These are phyloP conservation scores for Moesziomyces sp. DNA, from an alignment of 1,284 basidiomycete genomes.

Conservation along the genomic window DNA sequence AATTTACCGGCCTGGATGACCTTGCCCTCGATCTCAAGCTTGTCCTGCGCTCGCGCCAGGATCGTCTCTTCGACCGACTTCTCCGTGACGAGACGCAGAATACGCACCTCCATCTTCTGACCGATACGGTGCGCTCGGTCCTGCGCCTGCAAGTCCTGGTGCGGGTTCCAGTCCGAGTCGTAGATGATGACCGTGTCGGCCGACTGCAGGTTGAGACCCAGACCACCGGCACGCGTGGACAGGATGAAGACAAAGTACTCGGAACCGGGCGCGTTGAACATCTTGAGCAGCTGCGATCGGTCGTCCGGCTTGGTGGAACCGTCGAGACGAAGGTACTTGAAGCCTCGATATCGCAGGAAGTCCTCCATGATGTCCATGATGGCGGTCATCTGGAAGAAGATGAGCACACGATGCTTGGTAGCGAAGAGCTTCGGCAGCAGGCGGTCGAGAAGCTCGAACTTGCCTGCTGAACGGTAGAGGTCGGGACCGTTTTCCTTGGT, in stretches of 20 bases:
- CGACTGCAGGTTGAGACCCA: constrained; percentile 96
- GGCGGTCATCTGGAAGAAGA: constrained; percentile 99
- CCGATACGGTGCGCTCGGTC: constrained; percentile 96
- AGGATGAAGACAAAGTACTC: constrained; percentile 85
- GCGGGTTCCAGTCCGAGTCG: constrained; percentile 70
- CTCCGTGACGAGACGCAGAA: constrained; percentile 95
- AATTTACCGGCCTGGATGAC: constrained; percentile 90
- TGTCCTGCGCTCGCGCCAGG: constrained; percentile 91
- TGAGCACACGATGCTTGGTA: constrained; percentile 92
- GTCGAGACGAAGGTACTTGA: constrained; percentile 93
- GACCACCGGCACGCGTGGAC: constrained; percentile 95
- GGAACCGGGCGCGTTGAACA: constrained; percentile 91
- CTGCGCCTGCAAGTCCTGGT: constrained; percentile 83
- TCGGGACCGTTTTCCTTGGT: constrained; percentile 83
- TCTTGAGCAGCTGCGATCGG: constrained; percentile 86
- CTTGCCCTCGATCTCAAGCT: constrained; percentile 99
- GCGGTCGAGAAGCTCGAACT: constrained; percentile 92
- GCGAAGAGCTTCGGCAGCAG: constrained; percentile 94
- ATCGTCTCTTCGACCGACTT: constrained; percentile 99
- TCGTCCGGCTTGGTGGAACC: constrained; percentile 99
- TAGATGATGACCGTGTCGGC: constrained; percentile 99
- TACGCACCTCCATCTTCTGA: constrained; percentile 97
- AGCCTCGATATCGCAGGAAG: constrained; percentile 89
- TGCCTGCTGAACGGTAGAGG: constrained; percentile 83
- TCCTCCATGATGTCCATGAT: constrained; percentile 99